phyloP scores from a whole-genome alignment of 176 grass and related monocot species.

The Musa acuminata region DNA sequence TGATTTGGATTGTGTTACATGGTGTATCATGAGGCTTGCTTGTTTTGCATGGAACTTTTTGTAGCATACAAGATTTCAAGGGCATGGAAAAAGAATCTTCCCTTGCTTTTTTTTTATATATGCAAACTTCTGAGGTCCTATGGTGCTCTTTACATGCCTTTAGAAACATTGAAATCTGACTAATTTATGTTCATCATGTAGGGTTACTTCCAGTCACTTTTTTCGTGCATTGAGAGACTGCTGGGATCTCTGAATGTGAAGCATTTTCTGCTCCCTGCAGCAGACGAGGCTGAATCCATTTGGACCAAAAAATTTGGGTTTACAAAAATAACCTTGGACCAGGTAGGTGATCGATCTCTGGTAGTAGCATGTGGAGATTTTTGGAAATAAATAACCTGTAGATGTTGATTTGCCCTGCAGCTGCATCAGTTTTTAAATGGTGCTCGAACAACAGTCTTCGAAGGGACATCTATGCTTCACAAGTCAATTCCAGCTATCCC shows the following conservation, averaged over 20 bases:
- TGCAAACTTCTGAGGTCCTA: not conserved
- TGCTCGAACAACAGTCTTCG: conserved; percentile 59
- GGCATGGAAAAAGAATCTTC: too few relatives aligned
- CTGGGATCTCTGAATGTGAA: conserved; percentile 60
- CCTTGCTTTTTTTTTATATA: not conserved
- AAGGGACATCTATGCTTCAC: conserved; percentile 70
- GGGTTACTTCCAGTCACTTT: conserved; percentile 85
- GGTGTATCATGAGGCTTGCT: too few relatives aligned
- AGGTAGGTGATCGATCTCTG: conserved; percentile 36
- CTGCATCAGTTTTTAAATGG: conserved; percentile 60
- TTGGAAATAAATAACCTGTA: conserved; percentile 12
- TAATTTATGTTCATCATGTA: conserved; percentile 21
- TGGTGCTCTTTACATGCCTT: not conserved
- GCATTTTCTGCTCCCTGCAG: conserved; percentile 80
- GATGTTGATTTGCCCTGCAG: conserved; percentile 31
- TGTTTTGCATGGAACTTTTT: too few relatives aligned
- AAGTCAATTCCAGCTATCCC: conserved; percentile 38
- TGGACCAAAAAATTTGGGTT: conserved; percentile 90
- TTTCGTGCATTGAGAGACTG: conserved; percentile 52
- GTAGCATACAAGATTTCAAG: too few relatives aligned
- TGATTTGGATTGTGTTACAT: too few relatives aligned
- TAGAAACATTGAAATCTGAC: not conserved
- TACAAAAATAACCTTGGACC: conserved; percentile 51
- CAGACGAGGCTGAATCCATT: conserved; percentile 67
- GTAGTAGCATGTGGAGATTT: not conserved